Evolutionary conservation across 805 yeast species (phyloP).

Genomic region (Wickerhamomyces chambardii): DNA sequence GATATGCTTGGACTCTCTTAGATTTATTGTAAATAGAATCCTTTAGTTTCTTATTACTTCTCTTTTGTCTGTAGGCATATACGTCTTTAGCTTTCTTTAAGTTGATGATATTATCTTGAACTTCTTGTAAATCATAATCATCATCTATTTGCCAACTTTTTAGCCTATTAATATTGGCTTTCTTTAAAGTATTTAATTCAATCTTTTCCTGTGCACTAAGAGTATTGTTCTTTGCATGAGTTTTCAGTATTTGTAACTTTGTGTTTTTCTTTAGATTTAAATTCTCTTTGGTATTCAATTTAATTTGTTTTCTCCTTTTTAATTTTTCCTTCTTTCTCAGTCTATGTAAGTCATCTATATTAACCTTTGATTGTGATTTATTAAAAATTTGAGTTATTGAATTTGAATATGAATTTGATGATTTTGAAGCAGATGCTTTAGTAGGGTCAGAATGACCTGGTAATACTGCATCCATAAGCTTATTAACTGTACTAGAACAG

Average conservation of each 20-base stretch:
- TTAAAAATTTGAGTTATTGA: constrained; percentile 30
- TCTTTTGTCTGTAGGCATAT: constrained; percentile 22
- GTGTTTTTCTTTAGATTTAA: constrained; percentile 21
- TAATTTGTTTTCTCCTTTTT: constrained; percentile 17
- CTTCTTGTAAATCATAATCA: constrained; percentile 30
- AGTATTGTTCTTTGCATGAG: constrained; percentile 20
- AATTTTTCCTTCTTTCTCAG: constrained; percentile 24
- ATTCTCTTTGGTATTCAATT: constrained; percentile 8
- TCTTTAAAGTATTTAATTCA: constrained; percentile 23
- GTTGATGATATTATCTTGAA: constrained; percentile 32
- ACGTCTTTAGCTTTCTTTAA: constrained; percentile 30
- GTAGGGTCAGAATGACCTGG: constrained; percentile 24
- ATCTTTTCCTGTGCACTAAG: constrained; percentile 24
- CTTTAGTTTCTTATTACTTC: constrained; percentile 5
- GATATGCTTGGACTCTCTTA: constrained; percentile 20
- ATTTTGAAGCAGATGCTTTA: constrained; percentile 4
- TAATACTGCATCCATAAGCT: constrained; percentile 24
- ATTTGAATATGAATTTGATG: no score
- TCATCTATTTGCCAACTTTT: constrained; percentile 32
- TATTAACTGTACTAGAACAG: constrained; percentile 28
- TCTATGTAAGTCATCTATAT: constrained; percentile 23
- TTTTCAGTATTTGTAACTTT: constrained; percentile 21
- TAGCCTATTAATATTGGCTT: constrained; percentile 26
- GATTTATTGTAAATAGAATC: constrained; percentile 6
- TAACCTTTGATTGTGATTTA: constrained; percentile 23